Evolutionary conservation across 2,329 filamentous ascomycete species (phyloP), one percentile per base, ranked within the genome.

Genomic region (Verticillium alfalfae): DNA sequence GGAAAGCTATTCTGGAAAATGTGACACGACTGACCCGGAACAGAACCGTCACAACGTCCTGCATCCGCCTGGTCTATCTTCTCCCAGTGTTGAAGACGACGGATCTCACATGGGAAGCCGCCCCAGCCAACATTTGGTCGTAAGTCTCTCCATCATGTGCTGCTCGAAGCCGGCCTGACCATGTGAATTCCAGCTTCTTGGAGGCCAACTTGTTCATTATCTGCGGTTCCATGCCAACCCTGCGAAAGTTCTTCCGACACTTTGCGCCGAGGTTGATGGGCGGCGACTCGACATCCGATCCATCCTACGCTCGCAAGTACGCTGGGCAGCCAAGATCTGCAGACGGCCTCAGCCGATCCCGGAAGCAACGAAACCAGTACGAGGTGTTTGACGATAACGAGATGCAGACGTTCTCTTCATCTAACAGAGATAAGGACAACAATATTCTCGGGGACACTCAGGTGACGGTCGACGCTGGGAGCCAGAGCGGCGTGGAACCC

Each of bases 181-280:
- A 38, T 10, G 2, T 2, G 7, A 7, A 7, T 2, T 0, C 2
- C 22, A 73, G 71, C 5, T 69, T 75, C 52, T 66, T 78, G 36
- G 77, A 79, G 60, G 67, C 70, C 1, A 79, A 79, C 38, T 68
- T 79, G 0, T 71, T 78, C 56, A 70, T 79, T 34, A 74, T 77
- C 12, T 79, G 76, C 66, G 75, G 74, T 31, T 75, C 74, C 22
- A 70, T 78, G 38, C 75, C 76, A 0, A 78, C 76, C 0, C 63
- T 79, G 1, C 71, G 73, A 22, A 74, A 75, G 22, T 79, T 78
- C 70, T 69, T 78, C 62, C 68, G 68, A 2, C 73, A 77, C 59
- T 67, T 78, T 10, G 71, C 74, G 0, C 75, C 75, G 1, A 69
- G 64, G 5, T 56, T 75, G 34, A 68, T 76, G 22, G 70, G 71